Evolutionary conservation across 768 basidiomycete genomes (phyloP).

Genomic region (Lentinula raphanica): DNA sequence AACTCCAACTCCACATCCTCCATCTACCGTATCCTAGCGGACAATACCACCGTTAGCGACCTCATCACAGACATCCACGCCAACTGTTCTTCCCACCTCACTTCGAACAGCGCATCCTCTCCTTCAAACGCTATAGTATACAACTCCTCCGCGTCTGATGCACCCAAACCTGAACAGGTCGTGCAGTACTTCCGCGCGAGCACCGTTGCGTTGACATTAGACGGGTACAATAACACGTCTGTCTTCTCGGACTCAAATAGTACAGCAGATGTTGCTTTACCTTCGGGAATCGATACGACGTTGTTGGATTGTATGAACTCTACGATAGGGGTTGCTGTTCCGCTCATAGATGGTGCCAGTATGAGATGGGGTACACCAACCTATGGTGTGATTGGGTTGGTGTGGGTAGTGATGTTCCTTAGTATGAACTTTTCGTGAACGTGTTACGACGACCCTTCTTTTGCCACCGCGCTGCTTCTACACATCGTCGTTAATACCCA

Average conservation of each 20-base stretch:
- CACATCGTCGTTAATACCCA: too few species aligned
- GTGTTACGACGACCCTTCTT: neutral
- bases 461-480: too few species aligned
- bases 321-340: slow-evolving; percentile 35
- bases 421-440: neutral
- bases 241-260: slow-evolving; percentile 30
- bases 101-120: slow-evolving; percentile 23
- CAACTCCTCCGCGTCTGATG: slow-evolving; percentile 19
- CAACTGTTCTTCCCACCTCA: slow-evolving; percentile 37
- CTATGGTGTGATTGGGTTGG: neutral
- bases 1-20: slow-evolving; percentile 35
- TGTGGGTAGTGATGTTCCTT: neutral
- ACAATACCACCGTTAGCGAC: slow-evolving; percentile 40
- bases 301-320: slow-evolving; percentile 46
- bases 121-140: slow-evolving; percentile 25
- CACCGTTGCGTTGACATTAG: slow-evolving; percentile 47
- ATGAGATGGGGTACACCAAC: neutral
- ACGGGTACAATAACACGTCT: slow-evolving; percentile 57
- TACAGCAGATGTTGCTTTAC: slow-evolving; percentile 33
- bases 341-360: slow-evolving; percentile 3
- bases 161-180: slow-evolving; percentile 22
- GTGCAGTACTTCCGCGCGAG: slow-evolving; percentile 59
- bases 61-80: slow-evolving; percentile 36
- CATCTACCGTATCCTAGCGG: slow-evolving; percentile 42
- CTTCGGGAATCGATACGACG: slow-evolving; percentile 31